Evolutionary conservation across 176 grass and related monocot genomes (phyloP), one percentile per base, ranked within the genome.

Genomic region (Zoysia pacifica): DNA sequence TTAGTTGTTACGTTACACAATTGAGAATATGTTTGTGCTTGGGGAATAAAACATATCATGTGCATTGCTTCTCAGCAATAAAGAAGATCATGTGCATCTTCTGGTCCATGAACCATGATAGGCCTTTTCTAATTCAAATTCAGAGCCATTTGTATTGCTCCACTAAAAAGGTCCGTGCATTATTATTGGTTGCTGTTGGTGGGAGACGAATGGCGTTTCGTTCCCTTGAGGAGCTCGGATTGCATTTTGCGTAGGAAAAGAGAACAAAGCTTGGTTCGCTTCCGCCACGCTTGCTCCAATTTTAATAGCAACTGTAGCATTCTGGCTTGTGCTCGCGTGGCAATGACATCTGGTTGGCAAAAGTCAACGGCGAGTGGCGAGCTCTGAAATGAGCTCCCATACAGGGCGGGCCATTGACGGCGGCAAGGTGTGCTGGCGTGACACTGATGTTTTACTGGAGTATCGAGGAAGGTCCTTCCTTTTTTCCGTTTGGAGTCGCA

Each of bases 191-290:
- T 45, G 5, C 4, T 16, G 36, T 35, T 50, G 61, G 6, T 55
- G 71, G 41, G 80, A 80, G 77, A 28, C 77, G 81, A 65, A 15
- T 28, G 28, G 28, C 40, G 42, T 3, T 35, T 10, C 60, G 28
- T 89, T 76, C 6, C 13, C 50, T 76, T 53, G 36, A 67, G 62
- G 53, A 66, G 61, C 66, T 81, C 44, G 9, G 47, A 7, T 35
- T 55, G 15, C 48, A 72, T 63, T 28, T 28, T 40, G 37, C 18
- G 70, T 56, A 65, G 36, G 62, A 7, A 7, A 19, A 28, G 59
- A 72, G 77, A 19, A 35, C 72, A 76, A 85, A 73, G 49, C 51
- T 52, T 4, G 19, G 38, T 89, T 89, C 4, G 78, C 87, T 73
- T 81, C 37, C 50, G 19, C 60, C 2, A 72, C 6, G 51, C 35